Base-by-base conservation (phyloP, 73 alveolate genomes). In the Symbiodinium natans region DNA sequence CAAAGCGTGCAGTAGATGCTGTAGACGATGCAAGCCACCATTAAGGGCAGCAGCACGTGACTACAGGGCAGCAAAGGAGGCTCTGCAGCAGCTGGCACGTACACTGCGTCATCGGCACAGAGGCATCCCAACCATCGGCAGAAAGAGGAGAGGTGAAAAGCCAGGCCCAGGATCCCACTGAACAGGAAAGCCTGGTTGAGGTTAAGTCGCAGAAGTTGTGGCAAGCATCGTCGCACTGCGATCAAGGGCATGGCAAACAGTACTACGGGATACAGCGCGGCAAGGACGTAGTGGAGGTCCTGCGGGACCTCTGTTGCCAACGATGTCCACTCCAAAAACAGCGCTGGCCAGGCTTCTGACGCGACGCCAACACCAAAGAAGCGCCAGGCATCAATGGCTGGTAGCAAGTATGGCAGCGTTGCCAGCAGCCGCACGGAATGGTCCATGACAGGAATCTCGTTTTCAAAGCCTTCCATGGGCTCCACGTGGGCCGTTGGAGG, bases 381-480 rank as follows among this genome's bases (percentile, higher is more conserved):
- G 68, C 68, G 68, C 68, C 68, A 52, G 68, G 68, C 68, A 52
- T 52, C 68, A 52, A 52, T 52, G 68, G 68, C 68, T 52, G 68
- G 68, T 52, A 52, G 68, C 68, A 52, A 52, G 68, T 52, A 52
- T 52, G 68, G 68, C 68, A 52, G 68, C 1, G 68, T 52, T 52
- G 68, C 68, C n/a, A 52, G 68, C n/a, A 52, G 68, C 68, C 68
- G 68, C 68, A 52, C 13, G 68, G 68, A 52, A 52, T 52, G 68
- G 68, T 52, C 68, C 68, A 52, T 52, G 68, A 52, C 68, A 52
- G 68, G 68, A 52, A 52, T 52, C 68, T 52, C 68, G 68, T 13
- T 17, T 27, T 52, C 29, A 52, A 52, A 2, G n/a, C 21, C 68
- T 52, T 52, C 68, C 68, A 52, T 10, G 68, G 68, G 68, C 68